Conservation (phyloP, 305 asterid genomes). For the Rubia peregrina region DNA sequence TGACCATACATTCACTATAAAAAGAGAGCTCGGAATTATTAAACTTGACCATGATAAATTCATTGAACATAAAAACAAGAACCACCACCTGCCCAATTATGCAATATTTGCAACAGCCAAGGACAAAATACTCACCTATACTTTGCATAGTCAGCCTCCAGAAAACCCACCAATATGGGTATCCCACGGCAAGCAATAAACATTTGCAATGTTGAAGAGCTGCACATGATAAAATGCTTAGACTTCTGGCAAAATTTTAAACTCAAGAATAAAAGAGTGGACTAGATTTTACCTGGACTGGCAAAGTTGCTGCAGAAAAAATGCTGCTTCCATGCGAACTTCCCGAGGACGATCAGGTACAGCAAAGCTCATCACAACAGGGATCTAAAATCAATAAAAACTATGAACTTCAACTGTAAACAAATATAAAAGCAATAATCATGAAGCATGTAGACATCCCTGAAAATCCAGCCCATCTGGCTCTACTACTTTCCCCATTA, state of each 20-base stretch:
- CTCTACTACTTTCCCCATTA: neutral
- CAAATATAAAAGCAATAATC: neutral
- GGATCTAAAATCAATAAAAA: conserved; percentile 47
- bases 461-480: neutral
- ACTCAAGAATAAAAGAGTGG: conserved; percentile 8
- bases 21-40: neutral
- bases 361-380: conserved; percentile 90
- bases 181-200: conserved; percentile 97
- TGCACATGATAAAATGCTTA: conserved; percentile 36
- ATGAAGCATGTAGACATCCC: neutral
- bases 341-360: conserved; percentile 89
- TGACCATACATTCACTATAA: neutral
- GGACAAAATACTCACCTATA: conserved; percentile 52
- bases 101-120: neutral
- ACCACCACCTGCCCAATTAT: neutral
- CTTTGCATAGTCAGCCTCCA: conserved; percentile 96
- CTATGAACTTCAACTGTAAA: conserved; percentile 10
- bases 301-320: conserved; percentile 90
- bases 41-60: neutral
- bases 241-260: conserved; percentile 15
- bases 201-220: conserved; percentile 92
- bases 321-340: conserved; percentile 98
- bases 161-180: conserved; percentile 91
- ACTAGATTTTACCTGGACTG: conserved; percentile 63
- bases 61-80: neutral